A percentile compares a stretch with the other conserved stretches of the same genome.
Conservation (phyloP, 345 rosid genomes). For the Pistacia vera region DNA sequence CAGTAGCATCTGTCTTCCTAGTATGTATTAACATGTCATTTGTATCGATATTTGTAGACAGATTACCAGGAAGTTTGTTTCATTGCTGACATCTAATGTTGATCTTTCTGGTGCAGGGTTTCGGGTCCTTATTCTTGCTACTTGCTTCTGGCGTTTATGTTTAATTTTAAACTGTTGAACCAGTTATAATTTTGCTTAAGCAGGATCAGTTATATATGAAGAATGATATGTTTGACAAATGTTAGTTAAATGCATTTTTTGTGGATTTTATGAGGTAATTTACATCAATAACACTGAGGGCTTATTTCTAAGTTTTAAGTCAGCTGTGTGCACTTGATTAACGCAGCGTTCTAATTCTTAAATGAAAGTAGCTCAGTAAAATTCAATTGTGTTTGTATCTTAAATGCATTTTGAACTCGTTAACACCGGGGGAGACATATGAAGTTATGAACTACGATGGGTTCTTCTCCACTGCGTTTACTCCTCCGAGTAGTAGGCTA, state of each 20-base stretch:
- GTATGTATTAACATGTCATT: slow-evolving; percentile 34
- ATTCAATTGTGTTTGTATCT: too few relatives aligned
- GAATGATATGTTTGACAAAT: slow-evolving; percentile 16
- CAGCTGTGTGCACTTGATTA: too few relatives aligned
- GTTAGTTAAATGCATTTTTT: slow-evolving; percentile 6
- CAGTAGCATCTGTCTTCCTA: slow-evolving; percentile 84
- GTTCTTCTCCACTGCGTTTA: too few relatives aligned
- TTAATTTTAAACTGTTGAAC: slow-evolving; percentile 28
- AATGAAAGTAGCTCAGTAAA: too few relatives aligned
- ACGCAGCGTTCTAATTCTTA: too few relatives aligned
- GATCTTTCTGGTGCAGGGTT: slow-evolving; percentile 63
- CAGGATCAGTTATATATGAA: slow-evolving; percentile 9
- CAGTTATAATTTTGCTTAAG: slow-evolving; percentile 20
- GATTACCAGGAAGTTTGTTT: not conserved
- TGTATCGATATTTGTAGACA: too few relatives aligned
- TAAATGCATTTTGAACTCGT: too few relatives aligned
- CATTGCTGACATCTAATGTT: slow-evolving; percentile 15
- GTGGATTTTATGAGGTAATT: not conserved
- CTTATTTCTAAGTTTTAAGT: too few relatives aligned
- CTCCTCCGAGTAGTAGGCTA: too few relatives aligned
- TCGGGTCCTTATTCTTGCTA: slow-evolving; percentile 88
- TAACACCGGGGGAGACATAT: too few relatives aligned
- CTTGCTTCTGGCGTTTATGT: slow-evolving; percentile 91
- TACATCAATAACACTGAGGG: not conserved
- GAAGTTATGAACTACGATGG: too few relatives aligned